phyloP scores from a whole-genome alignment of 2,329 filamentous ascomycete species.

The Penicillium sp. region DNA sequence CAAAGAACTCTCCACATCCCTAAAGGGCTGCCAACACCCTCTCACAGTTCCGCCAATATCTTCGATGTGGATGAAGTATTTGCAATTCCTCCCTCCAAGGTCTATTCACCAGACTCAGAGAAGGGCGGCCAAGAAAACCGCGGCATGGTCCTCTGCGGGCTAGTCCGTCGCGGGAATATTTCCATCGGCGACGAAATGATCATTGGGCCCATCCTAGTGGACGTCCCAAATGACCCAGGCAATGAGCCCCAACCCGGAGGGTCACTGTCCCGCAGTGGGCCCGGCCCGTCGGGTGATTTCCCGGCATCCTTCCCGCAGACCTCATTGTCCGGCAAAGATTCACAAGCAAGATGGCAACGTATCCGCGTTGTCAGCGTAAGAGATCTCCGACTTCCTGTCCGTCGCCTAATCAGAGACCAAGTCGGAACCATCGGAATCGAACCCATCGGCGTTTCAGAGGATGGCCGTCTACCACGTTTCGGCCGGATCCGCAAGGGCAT shows the following conservation, averaged over 20 bases:
- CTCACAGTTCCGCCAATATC: constrained; percentile 59
- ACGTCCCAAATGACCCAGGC: constrained; percentile 52
- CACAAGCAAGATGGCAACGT: constrained; percentile 71
- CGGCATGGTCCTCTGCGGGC: constrained; percentile 77
- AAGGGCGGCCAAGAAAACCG: constrained; percentile 46
- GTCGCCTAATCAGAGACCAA: constrained; percentile 71
- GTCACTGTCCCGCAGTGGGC: constrained; percentile 29
- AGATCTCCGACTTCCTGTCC: constrained; percentile 80
- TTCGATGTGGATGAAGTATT: constrained; percentile 94
- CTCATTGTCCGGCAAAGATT: constrained; percentile 42
- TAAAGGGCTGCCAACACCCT: constrained; percentile 4
- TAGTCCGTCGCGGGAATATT: constrained; percentile 74
- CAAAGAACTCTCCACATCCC: constrained; percentile 22
- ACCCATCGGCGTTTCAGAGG: constrained; percentile 21
- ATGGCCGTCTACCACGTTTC: constrained; percentile 27
- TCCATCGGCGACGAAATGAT: constrained; percentile 74
- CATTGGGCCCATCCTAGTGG: constrained; percentile 67
- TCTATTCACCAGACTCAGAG: constrained; percentile 43
- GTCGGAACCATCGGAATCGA: constrained; percentile 84
- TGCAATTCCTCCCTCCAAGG: constrained; percentile 64
- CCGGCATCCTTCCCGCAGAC: constrained; percentile 32
- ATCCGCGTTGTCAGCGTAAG: constrained; percentile 82
- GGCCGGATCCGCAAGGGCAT: constrained; percentile 69
- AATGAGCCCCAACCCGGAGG: constrained; percentile 28
- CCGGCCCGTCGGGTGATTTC: constrained; percentile 32